phyloP scores from a whole-genome alignment of 2,329 filamentous ascomycete genomes.

The Ampelomyces quisqualis region DNA sequence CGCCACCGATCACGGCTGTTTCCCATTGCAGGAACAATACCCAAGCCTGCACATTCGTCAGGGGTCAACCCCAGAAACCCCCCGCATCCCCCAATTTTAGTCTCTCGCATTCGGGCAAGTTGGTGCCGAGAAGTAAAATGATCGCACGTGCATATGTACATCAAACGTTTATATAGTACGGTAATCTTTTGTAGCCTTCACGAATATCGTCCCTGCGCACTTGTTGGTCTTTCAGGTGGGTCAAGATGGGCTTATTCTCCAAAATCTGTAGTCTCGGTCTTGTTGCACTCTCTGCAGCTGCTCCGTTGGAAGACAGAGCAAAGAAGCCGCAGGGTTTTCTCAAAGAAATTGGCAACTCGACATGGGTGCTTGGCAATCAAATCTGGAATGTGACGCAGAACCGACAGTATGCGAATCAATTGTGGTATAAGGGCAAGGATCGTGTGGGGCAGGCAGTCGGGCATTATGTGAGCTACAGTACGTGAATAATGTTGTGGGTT shows the following conservation, averaged over 20 bases:
- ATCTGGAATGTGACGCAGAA: conserved; percentile 48
- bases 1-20: no score
- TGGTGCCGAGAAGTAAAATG: no score
- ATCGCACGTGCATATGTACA: no score
- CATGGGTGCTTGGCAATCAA: conserved; percentile 45
- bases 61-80: conserved; percentile 9
- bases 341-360: conserved; percentile 35
- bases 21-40: conserved; percentile 33
- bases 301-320: conserved; percentile 17
- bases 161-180: no score
- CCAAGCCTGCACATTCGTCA: conserved; percentile 9
- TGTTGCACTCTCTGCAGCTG: conserved; percentile 18
- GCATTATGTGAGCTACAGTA: conserved; percentile 51
- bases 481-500: conserved; percentile 6
- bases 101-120: no score
- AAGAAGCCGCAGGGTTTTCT: conserved; percentile 28
- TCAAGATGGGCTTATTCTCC: conserved; percentile 3
- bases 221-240: no score
- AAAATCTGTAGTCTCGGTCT: conserved; percentile 9
- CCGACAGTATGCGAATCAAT: conserved; percentile 43
- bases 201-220: no score
- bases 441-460: conserved; percentile 46
- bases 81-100: conserved; percentile 12
- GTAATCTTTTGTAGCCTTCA: no score
- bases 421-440: conserved; percentile 48